These are phyloP conservation scores for Lomentospora prolificans DNA, from an alignment of 2,329 filamentous ascomycete species.

Conservation along the genomic window DNA sequence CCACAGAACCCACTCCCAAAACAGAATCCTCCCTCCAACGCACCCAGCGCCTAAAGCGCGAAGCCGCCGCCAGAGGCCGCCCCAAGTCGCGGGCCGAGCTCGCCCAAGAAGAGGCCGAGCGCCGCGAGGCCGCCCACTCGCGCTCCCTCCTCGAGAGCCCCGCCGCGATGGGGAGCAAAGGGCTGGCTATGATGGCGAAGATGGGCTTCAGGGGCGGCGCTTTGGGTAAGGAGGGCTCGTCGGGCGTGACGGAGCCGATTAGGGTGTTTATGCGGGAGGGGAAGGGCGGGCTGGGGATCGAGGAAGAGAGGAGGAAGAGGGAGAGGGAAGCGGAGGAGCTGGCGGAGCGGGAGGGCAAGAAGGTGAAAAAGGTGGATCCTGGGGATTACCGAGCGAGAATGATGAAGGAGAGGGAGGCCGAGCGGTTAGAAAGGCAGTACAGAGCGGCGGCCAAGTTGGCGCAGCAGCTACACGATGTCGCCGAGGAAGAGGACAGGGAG, in stretches of 20 bases:
- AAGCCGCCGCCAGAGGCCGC: slow-evolving; percentile 58
- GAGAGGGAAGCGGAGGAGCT: slow-evolving; percentile 50
- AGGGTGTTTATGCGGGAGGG: slow-evolving; percentile 67
- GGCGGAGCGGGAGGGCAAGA: slow-evolving; percentile 43
- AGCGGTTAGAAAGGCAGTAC: slow-evolving; percentile 58
- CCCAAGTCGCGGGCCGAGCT: slow-evolving; percentile 76
- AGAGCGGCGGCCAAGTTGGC: slow-evolving; percentile 73
- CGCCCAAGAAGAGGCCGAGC: slow-evolving; percentile 60
- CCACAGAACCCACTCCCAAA: slow-evolving; percentile 48
- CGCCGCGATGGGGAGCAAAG: slow-evolving; percentile 61
- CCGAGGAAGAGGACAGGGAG: slow-evolving; percentile 20
- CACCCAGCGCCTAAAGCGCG: slow-evolving; percentile 41
- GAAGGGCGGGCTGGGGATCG: slow-evolving; percentile 73
- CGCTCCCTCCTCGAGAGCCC: slow-evolving; percentile 57
- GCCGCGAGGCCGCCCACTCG: slow-evolving; percentile 66
- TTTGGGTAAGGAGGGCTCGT: slow-evolving; percentile 49
- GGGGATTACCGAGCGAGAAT: slow-evolving; percentile 66
- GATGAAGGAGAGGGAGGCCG: slow-evolving; percentile 58
- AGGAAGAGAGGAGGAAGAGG: slow-evolving; percentile 74
- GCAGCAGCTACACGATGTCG: slow-evolving; percentile 64
- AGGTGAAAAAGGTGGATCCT: slow-evolving; percentile 51
- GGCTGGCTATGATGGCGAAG: slow-evolving; percentile 91
- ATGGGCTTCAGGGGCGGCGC: slow-evolving; percentile 80
- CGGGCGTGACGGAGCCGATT: slow-evolving; percentile 58
- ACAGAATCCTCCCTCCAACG: slow-evolving; percentile 45